These are phyloP conservation scores for Pythium dissimile DNA, from an alignment of 352 stramenopile genomes.

Conservation along the genomic window DNA sequence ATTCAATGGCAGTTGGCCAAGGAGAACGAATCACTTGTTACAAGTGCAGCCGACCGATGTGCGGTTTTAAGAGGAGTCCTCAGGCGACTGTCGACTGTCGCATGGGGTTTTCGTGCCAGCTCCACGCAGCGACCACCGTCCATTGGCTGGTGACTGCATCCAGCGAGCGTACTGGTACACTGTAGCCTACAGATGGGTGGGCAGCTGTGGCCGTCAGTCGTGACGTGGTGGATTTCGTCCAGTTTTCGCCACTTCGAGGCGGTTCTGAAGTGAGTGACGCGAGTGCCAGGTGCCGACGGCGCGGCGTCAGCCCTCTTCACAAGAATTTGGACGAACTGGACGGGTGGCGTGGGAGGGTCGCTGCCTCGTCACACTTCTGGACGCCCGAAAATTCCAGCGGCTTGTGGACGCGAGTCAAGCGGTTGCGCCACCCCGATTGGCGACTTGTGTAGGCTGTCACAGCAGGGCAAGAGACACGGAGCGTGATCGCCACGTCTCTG, in stretches of 20 bases:
- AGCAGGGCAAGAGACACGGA: constrained; percentile 7
- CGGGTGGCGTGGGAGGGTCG: neutral
- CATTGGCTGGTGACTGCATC: constrained; percentile 4
- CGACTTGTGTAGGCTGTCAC: constrained; percentile 6
- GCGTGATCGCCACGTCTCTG: neutral
- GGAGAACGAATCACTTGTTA: neutral
- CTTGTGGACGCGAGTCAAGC: neutral
- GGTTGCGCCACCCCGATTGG: constrained; percentile 1
- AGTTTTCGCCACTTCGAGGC: constrained; percentile 1
- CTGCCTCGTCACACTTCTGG: constrained; percentile 7
- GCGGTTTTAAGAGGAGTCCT: constrained; percentile 1
- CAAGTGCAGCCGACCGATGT: constrained; percentile 1
- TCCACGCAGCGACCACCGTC: neutral
- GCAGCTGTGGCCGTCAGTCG: too few species aligned
- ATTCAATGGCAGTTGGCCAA: neutral
- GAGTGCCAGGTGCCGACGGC: constrained; percentile 18
- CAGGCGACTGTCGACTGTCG: constrained; percentile 6
- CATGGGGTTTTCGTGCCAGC: constrained; percentile 5
- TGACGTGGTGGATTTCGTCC: neutral
- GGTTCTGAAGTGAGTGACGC: constrained; percentile 9
- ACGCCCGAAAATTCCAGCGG: constrained; percentile 13
- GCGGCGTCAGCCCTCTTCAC: constrained; percentile 2
- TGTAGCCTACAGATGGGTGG: too few species aligned
- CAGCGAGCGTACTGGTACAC: neutral
- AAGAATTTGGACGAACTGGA: constrained; percentile 9